Conservation (phyloP, 1,139 yeast genomes). For the Geotrichum carabidarum region DNA sequence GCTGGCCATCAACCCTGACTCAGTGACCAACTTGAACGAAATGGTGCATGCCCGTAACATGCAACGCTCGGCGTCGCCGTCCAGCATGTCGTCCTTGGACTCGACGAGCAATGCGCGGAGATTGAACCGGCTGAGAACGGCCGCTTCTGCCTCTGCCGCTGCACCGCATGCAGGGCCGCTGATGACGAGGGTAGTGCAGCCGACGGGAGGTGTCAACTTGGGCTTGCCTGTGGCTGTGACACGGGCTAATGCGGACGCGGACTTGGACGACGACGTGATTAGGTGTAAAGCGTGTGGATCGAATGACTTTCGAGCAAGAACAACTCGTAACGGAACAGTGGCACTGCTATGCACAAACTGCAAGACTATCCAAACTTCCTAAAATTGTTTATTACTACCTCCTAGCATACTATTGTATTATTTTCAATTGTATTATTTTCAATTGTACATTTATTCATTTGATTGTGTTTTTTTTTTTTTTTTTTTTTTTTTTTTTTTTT, state of each 20-base stretch:
- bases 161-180: neutral
- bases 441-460: too few species aligned
- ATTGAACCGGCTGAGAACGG: neutral
- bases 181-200: neutral
- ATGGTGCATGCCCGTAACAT: neutral
- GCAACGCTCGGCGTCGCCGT: neutral
- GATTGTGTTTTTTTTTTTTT: neutral
- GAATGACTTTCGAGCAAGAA: slow-evolving; percentile 12
- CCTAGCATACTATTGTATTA: too few species aligned
- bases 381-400: neutral
- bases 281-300: slow-evolving; percentile 11
- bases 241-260: neutral
- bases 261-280: neutral
- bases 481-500: neutral
- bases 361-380: neutral
- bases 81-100: neutral
- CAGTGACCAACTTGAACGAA: neutral
- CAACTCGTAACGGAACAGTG: slow-evolving; percentile 6
- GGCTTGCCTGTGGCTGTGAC: neutral
- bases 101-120: neutral
- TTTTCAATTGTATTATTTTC: neutral
- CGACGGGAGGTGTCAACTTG: neutral
- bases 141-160: neutral
- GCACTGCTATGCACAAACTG: slow-evolving; percentile 10
- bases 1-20: neutral